Evolutionary conservation across 805 yeast genomes (phyloP).

Genomic region (Pichia occidentalis): DNA sequence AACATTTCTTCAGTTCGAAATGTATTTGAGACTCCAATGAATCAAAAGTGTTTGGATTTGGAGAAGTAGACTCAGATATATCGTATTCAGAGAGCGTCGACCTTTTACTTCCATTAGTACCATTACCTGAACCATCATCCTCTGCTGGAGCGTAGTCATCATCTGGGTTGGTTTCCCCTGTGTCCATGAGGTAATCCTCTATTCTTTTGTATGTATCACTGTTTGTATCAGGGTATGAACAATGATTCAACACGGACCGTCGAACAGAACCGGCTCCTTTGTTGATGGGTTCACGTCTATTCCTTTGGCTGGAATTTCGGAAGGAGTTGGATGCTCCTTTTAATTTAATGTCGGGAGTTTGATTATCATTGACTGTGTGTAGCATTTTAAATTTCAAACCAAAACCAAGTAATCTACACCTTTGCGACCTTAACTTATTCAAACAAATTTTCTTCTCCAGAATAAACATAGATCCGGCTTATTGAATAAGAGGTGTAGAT

Average conservation of each 20-base stretch:
- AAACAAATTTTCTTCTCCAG: too few relatives aligned
- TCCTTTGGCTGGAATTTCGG: too few relatives aligned
- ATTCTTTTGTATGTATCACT: background rate
- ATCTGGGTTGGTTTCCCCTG: too few relatives aligned
- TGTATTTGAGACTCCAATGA: conserved; percentile 3
- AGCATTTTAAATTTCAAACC: too few relatives aligned
- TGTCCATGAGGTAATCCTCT: background rate
- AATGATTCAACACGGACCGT: conserved; percentile 10
- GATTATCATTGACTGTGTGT: too few relatives aligned
- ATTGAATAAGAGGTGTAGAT: too few relatives aligned
- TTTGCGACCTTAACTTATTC: too few relatives aligned
- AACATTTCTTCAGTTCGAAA: conserved; percentile 5
- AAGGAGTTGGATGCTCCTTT: too few relatives aligned
- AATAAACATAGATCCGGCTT: too few relatives aligned
- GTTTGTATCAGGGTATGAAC: conserved; percentile 13
- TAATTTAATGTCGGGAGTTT: too few relatives aligned
- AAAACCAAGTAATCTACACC: too few relatives aligned
- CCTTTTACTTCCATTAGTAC: background rate
- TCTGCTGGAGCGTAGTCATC: background rate
- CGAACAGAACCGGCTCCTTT: background rate
- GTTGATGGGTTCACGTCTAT: background rate
- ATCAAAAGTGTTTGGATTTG: background rate
- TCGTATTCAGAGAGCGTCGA: background rate
- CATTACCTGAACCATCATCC: background rate
- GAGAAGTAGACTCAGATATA: background rate